Conservation (phyloP, 169 alveolate genomes). For the Plasmodium falciparum region DNA sequence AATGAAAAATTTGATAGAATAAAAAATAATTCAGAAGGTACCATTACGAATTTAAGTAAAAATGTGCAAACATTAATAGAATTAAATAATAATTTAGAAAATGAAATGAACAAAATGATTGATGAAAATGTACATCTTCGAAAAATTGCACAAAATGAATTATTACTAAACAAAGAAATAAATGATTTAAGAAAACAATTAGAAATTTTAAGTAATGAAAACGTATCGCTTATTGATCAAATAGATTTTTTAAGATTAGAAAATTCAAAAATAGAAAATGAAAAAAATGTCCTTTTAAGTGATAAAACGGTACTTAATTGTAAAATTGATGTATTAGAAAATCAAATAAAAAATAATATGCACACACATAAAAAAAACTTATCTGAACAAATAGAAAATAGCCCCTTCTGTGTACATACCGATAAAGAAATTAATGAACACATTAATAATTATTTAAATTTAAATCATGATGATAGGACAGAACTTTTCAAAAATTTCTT, state of each 20-base stretch:
- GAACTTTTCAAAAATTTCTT: slow-evolving; percentile 69
- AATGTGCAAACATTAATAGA: slow-evolving; percentile 67
- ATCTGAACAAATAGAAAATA: slow-evolving; percentile 9
- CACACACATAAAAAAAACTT: background rate
- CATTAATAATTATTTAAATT: slow-evolving; percentile 38
- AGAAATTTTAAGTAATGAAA: slow-evolving; percentile 62
- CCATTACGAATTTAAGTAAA: slow-evolving; percentile 64
- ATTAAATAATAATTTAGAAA: slow-evolving; percentile 54
- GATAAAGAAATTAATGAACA: slow-evolving; percentile 69
- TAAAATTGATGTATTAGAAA: slow-evolving; percentile 72
- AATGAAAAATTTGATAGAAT: slow-evolving; percentile 61
- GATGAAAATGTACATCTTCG: slow-evolving; percentile 55
- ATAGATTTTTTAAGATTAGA: slow-evolving; percentile 67
- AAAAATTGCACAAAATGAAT: slow-evolving; percentile 51
- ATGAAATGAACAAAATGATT: slow-evolving; percentile 67
- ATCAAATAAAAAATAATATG: slow-evolving; percentile 37
- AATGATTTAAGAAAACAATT: slow-evolving; percentile 57
- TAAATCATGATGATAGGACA: slow-evolving; percentile 62
- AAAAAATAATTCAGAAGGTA: slow-evolving; percentile 73
- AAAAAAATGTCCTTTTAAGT: slow-evolving; percentile 67
- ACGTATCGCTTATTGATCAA: slow-evolving; percentile 27
- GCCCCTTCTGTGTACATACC: slow-evolving; percentile 37
- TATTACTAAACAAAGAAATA: slow-evolving; percentile 56
- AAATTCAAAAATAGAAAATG: slow-evolving; percentile 73
- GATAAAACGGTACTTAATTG: slow-evolving; percentile 67